Conservation (phyloP, 805 yeast genomes). For the Kluyveromyces aestuarii region DNA sequence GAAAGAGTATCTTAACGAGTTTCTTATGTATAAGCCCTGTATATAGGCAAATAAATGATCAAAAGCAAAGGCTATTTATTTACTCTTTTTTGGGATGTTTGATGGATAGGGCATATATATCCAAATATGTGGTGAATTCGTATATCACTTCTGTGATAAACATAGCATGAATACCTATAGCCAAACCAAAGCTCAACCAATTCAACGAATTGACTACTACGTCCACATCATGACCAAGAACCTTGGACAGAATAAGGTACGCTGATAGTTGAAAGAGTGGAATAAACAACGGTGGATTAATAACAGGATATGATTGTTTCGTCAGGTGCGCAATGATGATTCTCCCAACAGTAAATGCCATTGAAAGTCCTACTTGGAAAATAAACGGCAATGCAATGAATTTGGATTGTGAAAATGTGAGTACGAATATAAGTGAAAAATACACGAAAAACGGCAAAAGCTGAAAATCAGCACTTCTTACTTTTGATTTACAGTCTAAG, state of each 20-base stretch:
- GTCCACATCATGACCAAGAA: constrained; percentile 28
- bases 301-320: constrained; percentile 62
- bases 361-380: constrained; percentile 60
- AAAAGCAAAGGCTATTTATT: background rate
- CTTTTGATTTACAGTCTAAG: constrained; percentile 11
- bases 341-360: constrained; percentile 86
- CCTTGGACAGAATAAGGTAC: constrained; percentile 17
- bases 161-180: constrained; percentile 58
- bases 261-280: constrained; percentile 42
- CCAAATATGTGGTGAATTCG: constrained; percentile 71
- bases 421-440: constrained; percentile 38
- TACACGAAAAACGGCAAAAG: constrained; percentile 60
- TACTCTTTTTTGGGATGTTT: constrained; percentile 55
- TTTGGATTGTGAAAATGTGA: constrained; percentile 43
- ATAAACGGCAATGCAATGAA: constrained; percentile 47
- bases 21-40: constrained; percentile 3
- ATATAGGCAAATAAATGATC: constrained; percentile 2
- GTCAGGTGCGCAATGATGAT: constrained; percentile 85
- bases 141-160: constrained; percentile 71
- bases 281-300: constrained; percentile 61
- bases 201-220: constrained; percentile 42
- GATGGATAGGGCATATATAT: constrained; percentile 76
- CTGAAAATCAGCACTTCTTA: constrained; percentile 39
- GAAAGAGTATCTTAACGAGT: constrained; percentile 1
- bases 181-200: constrained; percentile 59